A percentile compares a stretch with the other conserved stretches of the same genome.
Evolutionary conservation across 2,329 filamentous ascomycete species (phyloP).

Genomic region (Ophiostoma australiae): DNA sequence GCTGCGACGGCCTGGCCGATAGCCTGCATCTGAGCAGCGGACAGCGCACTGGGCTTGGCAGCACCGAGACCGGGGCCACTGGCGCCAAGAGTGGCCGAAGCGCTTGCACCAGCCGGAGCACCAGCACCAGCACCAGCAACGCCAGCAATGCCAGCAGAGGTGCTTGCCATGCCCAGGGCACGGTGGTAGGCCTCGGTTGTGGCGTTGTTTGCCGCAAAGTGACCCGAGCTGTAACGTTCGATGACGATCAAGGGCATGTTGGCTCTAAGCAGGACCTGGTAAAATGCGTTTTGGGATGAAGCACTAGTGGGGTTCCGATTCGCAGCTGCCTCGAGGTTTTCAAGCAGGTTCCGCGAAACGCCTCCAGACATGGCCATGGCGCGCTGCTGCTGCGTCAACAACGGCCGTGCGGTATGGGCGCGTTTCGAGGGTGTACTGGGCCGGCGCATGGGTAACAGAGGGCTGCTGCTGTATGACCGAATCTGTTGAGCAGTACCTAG

Average conservation of each 20-base stretch:
- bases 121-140: not conserved
- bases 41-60: conserved; percentile 30
- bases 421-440: conserved; percentile 20
- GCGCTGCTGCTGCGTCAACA: conserved; percentile 21
- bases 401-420: conserved; percentile 17
- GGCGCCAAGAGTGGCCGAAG: conserved; percentile 19
- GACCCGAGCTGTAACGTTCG: conserved; percentile 80
- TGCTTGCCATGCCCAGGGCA: conserved; percentile 52
- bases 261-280: conserved; percentile 81
- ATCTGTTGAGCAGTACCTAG: not conserved
- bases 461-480: conserved; percentile 23
- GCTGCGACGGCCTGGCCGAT: conserved; percentile 78
- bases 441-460: conserved; percentile 9
- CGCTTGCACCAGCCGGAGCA: conserved; percentile 8
- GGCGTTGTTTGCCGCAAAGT: conserved; percentile 73
- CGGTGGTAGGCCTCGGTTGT: conserved; percentile 76
- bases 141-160: not conserved
- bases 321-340: conserved; percentile 81
- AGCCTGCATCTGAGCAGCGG: conserved; percentile 65
- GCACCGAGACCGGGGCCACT: conserved; percentile 16
- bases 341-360: conserved; percentile 62
- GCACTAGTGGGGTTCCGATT: conserved; percentile 88
- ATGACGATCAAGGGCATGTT: conserved; percentile 92
- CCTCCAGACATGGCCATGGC: conserved; percentile 36
- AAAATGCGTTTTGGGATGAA: conserved; percentile 87